Base-by-base conservation (phyloP, 1,284 basidiomycete genomes). In the Athelia sp. region DNA sequence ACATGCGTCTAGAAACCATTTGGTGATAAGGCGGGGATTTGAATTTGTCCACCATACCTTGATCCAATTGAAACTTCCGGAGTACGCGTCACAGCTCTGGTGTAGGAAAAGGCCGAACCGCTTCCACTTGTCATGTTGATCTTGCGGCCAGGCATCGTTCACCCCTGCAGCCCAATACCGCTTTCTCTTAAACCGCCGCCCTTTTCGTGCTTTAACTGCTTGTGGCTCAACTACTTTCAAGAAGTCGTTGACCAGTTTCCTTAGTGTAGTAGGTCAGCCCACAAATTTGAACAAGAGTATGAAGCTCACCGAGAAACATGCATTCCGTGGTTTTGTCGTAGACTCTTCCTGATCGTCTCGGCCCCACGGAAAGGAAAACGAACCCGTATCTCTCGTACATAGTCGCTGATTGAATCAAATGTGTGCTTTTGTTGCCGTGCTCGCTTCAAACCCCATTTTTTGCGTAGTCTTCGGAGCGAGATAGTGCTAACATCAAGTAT, bases 111-210 rank as follows among this genome's bases (percentile, higher is more conserved):
- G 56, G 0, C 67, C 65, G 53, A 69, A 75, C 2, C 55, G 46
- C 23, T 57, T 45, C 71, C 70, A 74, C 50, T 74, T 74, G 49
- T 75, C 69, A 46, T 73, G 70, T 49, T 71, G 70, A 49, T 72
- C 68, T 17, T 64, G 35, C 0, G 58, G 26, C 58, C 58, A 61
- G 11, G 66, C 22, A 40, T 70, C 63, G 26, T 63, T 66, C 0
- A 66, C 58, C 13, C 69, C 69, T 3, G 65, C 62, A 8, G 60
- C 46, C 56, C 57, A 67, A 44, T 64, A 68, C 0, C 43, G 51
- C 9, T 55, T 56, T 4, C 58, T 49, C 17, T 57, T 54, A 18
- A 65, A 54, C 2, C 40, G 13, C 4, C 40, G 22, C 0, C 45
- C 45, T 19, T 50, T 49, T 2, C 51, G 17, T 11, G 35, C 23